phyloP scores from a whole-genome alignment of 2,329 filamentous ascomycete species.

The Spiromastix sp. region DNA sequence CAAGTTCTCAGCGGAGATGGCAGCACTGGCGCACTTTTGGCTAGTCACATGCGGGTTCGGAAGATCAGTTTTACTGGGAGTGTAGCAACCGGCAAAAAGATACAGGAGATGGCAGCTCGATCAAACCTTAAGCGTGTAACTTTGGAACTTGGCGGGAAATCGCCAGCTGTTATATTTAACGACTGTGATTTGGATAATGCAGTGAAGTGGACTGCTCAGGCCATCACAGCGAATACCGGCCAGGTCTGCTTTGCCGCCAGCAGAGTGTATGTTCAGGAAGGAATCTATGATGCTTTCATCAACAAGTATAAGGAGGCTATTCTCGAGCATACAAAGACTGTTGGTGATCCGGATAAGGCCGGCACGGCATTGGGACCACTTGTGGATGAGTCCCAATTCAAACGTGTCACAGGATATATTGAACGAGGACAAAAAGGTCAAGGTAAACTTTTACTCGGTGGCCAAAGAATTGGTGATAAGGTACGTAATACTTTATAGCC shows the following conservation, averaged over 20 bases:
- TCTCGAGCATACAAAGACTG: slow-evolving; percentile 32
- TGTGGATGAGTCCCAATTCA: slow-evolving; percentile 74
- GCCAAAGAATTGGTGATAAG: slow-evolving; percentile 8
- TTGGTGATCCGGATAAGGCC: slow-evolving; percentile 70
- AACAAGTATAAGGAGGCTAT: slow-evolving; percentile 69
- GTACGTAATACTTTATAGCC: neutral
- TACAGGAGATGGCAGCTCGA: slow-evolving; percentile 29
- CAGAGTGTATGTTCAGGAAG: slow-evolving; percentile 76
- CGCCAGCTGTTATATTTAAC: slow-evolving; percentile 34
- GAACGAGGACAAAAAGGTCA: slow-evolving; percentile 53
- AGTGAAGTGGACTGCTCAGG: slow-evolving; percentile 26
- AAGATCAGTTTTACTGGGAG: slow-evolving; percentile 35
- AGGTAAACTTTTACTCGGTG: slow-evolving; percentile 19
- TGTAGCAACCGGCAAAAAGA: slow-evolving; percentile 25
- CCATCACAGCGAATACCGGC: slow-evolving; percentile 45
- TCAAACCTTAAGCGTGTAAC: slow-evolving; percentile 36
- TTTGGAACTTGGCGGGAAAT: slow-evolving; percentile 37
- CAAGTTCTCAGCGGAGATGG: slow-evolving; percentile 24
- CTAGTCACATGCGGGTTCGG: slow-evolving; percentile 31
- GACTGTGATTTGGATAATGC: slow-evolving; percentile 36
- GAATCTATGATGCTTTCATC: slow-evolving; percentile 80
- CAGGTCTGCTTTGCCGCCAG: slow-evolving; percentile 65
- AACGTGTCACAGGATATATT: slow-evolving; percentile 75
- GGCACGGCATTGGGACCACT: slow-evolving; percentile 84
- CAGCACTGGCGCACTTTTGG: slow-evolving; percentile 21